Percentiles rank a stretch among this genome's conserved stretches.
Evolutionary conservation across 225 moss, liverwort and hornwort genomes (phyloP).

Genomic region (Rhytidiadelphus loreus): DNA sequence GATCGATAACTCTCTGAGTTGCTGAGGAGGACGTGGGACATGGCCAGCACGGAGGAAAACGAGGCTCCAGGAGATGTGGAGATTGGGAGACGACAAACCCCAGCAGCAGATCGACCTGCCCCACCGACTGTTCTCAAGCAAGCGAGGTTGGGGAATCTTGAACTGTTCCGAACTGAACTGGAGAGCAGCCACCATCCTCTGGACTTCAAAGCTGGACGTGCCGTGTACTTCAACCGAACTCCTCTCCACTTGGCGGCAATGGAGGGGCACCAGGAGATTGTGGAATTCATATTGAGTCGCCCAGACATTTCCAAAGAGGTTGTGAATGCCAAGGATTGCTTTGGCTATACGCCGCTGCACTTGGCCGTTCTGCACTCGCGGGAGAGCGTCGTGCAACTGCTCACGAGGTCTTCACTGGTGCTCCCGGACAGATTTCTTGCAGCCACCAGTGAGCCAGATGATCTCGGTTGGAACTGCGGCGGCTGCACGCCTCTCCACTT

Average conservation of each 20-base stretch:
- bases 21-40: too few species aligned
- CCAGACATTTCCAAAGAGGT: not conserved
- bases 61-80: too few species aligned
- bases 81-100: too few species aligned
- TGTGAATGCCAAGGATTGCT: not conserved
- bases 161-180: too few species aligned
- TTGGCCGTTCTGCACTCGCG: not conserved
- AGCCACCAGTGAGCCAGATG: not conserved
- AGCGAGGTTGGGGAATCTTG: too few species aligned
- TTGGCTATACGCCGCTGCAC: not conserved
- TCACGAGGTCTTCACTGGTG: not conserved
- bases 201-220: not conserved
- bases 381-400: not conserved
- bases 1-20: too few species aligned
- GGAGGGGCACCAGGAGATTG: not conserved
- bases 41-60: too few species aligned
- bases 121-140: not conserved
- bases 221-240: not conserved
- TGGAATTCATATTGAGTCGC: not conserved
- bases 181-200: not conserved
- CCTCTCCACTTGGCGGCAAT: not conserved
- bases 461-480: rapidly evolving
- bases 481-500: not conserved
- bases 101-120: too few species aligned
- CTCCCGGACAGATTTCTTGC: not conserved